These are phyloP conservation scores for Aspergillus nanangensis DNA, from an alignment of 495 filamentous ascomycete genomes.

Conservation along the genomic window DNA sequence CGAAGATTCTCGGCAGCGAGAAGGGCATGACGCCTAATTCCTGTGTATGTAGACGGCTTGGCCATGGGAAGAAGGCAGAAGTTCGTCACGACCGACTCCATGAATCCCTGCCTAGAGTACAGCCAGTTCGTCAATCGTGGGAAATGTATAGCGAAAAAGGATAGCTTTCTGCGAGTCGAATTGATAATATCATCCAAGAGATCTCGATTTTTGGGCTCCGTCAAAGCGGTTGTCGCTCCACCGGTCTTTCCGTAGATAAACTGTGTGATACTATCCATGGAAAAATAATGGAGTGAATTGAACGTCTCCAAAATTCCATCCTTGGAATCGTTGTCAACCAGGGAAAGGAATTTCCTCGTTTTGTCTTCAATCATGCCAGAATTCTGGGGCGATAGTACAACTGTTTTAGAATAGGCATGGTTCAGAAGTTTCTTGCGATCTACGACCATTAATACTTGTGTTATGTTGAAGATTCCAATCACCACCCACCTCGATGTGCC, in stretches of 20 bases:
- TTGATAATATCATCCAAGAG: conserved; percentile 31
- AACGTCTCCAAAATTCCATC: conserved; percentile 24
- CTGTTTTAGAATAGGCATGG: conserved; percentile 34
- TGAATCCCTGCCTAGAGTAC: conserved; percentile 19
- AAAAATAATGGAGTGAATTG: conserved; percentile 34
- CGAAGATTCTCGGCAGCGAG: conserved; percentile 13
- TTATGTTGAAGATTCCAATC: neutral
- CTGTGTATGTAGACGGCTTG: conserved; percentile 30
- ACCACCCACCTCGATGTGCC: conserved; percentile 18
- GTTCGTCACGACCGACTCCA: conserved; percentile 14
- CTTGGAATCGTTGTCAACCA: conserved; percentile 17
- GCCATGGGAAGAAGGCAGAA: conserved; percentile 24
- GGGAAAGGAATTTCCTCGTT: conserved; percentile 20
- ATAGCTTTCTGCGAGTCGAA: conserved; percentile 20
- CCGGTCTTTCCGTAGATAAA: conserved; percentile 27
- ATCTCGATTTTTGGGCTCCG: conserved; percentile 14
- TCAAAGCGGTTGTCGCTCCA: conserved; percentile 18
- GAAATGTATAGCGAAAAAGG: conserved; percentile 33
- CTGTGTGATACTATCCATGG: conserved; percentile 35
- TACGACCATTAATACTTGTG: neutral
- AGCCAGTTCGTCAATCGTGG: conserved; percentile 29
- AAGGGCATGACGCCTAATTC: conserved; percentile 27
- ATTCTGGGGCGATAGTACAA: conserved; percentile 18
- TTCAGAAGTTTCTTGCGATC: conserved; percentile 36
- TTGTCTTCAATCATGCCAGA: conserved; percentile 22